Conservation (phyloP, 768 basidiomycete species). For the Termitomyces eurrhizus region DNA sequence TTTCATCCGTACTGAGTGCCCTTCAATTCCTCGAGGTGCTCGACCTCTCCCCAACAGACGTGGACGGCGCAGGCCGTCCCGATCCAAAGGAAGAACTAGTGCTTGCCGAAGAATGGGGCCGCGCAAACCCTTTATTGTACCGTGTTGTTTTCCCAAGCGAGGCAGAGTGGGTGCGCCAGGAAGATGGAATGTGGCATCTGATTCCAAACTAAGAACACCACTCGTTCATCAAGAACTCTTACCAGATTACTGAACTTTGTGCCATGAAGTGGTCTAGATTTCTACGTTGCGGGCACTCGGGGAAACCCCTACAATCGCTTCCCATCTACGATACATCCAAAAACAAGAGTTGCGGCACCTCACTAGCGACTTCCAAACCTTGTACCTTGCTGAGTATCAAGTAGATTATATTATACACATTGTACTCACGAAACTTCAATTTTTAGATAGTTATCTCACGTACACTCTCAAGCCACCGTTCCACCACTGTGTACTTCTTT, state of each 20-base stretch:
- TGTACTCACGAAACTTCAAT: neutral
- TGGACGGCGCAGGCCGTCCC: conserved; percentile 40
- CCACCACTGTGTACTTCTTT: neutral
- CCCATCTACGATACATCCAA: neutral
- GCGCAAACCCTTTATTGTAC: conserved; percentile 49
- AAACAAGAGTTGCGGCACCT: neutral
- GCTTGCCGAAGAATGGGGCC: conserved; percentile 51
- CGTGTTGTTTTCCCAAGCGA: conserved; percentile 54
- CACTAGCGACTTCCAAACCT: neutral
- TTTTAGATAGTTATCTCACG: neutral
- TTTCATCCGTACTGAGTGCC: conserved; percentile 52
- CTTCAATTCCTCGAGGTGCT: conserved; percentile 47
- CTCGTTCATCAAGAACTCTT: neutral
- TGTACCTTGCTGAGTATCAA: neutral
- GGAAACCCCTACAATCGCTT: neutral
- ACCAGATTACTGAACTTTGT: neutral
- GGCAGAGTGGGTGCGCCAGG: conserved; percentile 44
- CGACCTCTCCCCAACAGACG: conserved; percentile 58
- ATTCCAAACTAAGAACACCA: conserved; percentile 10
- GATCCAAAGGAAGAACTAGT: conserved; percentile 45
- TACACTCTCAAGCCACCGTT: neutral
- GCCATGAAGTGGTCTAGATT: neutral
- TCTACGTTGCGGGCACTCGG: neutral
- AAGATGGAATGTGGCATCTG: conserved; percentile 29
- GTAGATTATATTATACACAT: neutral